Evolutionary conservation across 495 filamentous ascomycete species (phyloP).

Genomic region (Trichoderma virens): DNA sequence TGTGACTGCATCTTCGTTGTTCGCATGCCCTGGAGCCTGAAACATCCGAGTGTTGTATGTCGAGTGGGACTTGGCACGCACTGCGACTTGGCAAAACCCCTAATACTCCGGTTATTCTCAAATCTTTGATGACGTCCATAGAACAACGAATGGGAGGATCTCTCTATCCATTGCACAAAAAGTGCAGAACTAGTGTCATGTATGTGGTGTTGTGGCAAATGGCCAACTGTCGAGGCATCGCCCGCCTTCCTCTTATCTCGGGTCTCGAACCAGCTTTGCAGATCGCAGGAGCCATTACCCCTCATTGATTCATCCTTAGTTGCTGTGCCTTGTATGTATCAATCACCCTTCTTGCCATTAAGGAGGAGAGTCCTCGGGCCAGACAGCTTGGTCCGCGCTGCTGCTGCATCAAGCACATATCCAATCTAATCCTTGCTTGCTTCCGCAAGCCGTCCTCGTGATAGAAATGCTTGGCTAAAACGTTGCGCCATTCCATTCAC

Average conservation of each 20-base stretch:
- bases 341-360: neutral
- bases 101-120: no score
- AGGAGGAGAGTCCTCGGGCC: neutral
- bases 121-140: neutral
- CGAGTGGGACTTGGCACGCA: no score
- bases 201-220: neutral
- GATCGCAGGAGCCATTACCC: neutral
- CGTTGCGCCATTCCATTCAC: neutral
- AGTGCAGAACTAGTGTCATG: no score
- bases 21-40: no score
- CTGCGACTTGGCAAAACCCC: no score
- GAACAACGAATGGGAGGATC: neutral
- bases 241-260: neutral
- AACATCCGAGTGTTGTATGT: no score
- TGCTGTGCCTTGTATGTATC: neutral
- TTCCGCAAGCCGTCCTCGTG: neutral
- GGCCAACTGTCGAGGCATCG: neutral
- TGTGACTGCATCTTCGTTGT: no score
- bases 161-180: no score
- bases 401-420: neutral
- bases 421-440: neutral
- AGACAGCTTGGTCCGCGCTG: neutral
- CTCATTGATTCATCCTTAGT: neutral
- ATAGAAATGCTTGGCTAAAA: neutral
- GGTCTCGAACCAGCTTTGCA: neutral